A percentile compares a stretch with the other conserved stretches of the same genome.
Evolutionary conservation across 345 rosid genomes (phyloP).

Genomic region (Salix viminalis): DNA sequence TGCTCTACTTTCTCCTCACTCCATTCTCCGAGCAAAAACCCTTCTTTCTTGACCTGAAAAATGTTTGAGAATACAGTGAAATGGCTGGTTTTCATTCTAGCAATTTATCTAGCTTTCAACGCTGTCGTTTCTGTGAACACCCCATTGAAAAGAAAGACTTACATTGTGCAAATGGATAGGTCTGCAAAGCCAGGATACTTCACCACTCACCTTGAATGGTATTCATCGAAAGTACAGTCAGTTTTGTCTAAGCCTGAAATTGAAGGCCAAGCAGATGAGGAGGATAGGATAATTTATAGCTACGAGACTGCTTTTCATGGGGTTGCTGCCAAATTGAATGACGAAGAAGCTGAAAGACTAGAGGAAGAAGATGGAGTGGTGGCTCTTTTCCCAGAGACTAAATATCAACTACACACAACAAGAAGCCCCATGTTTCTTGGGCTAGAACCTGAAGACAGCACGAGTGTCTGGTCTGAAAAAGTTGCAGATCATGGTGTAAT

Average conservation of each 20-base stretch:
- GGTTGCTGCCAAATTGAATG: constrained; percentile 19
- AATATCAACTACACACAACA: constrained; percentile 27
- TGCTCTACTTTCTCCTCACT: not conserved
- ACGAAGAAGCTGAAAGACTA: constrained; percentile 25
- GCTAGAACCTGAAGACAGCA: constrained; percentile 19
- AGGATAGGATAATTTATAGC: constrained; percentile 46
- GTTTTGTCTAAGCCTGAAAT: constrained; percentile 26
- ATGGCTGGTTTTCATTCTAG: constrained; percentile 41
- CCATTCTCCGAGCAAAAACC: not conserved
- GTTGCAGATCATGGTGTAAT: constrained; percentile 20
- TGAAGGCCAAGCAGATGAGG: constrained; percentile 31
- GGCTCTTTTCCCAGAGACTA: constrained; percentile 22
- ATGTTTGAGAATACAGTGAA: constrained; percentile 41
- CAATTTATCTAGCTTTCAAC: constrained; percentile 23
- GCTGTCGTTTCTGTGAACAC: constrained; percentile 27
- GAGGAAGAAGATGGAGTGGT: constrained; percentile 21
- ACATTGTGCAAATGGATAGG: constrained; percentile 81
- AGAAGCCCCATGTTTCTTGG: constrained; percentile 28
- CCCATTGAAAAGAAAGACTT: constrained; percentile 46
- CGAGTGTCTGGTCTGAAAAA: constrained; percentile 14
- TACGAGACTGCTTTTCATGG: constrained; percentile 27
- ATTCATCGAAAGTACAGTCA: constrained; percentile 57
- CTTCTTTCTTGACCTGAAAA: constrained; percentile 5
- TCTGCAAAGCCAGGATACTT: constrained; percentile 65
- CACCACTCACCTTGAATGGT: constrained; percentile 64